phyloP scores from a whole-genome alignment of 306 rosid species.

The Trifolium subterraneum region DNA sequence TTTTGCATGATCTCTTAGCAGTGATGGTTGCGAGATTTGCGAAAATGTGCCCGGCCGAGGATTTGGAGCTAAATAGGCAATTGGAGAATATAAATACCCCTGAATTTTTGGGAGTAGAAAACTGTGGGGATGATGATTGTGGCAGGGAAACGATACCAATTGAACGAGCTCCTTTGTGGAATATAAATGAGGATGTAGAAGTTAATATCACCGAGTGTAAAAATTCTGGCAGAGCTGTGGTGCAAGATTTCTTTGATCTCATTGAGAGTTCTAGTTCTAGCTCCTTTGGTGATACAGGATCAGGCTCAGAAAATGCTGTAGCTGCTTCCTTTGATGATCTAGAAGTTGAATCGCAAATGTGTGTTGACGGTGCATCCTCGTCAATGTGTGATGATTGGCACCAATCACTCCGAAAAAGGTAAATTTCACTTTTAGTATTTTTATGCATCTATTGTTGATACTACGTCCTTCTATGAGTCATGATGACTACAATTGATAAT shows the following conservation, averaged over 20 bases:
- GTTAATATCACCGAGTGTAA: conserved; percentile 50
- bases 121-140: conserved; percentile 37
- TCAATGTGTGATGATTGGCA: conserved; percentile 45
- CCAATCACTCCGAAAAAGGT: conserved; percentile 59
- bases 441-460: too few relatives aligned
- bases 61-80: conserved; percentile 49
- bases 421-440: conserved; percentile 35
- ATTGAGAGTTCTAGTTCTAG: conserved; percentile 39
- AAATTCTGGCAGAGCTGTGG: conserved; percentile 40
- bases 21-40: conserved; percentile 30
- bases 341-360: conserved; percentile 63
- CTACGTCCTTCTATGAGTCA: too few relatives aligned
- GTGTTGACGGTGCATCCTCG: conserved; percentile 36
- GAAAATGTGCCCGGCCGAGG: conserved; percentile 60
- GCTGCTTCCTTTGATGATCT: conserved; percentile 48
- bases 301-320: conserved; percentile 52
- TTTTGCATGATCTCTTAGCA: conserved; percentile 37
- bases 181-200: conserved; percentile 54
- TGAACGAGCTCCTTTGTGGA: too few relatives aligned
- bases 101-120: conserved; percentile 35
- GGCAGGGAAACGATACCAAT: conserved; percentile 38
- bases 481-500: background rate
- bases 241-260: conserved; percentile 46
- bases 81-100: conserved; percentile 35
- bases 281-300: conserved; percentile 48